These are phyloP conservation scores for Buxus sempervirens DNA, from an alignment of 164 flowering plant species.

Conservation along the genomic window DNA sequence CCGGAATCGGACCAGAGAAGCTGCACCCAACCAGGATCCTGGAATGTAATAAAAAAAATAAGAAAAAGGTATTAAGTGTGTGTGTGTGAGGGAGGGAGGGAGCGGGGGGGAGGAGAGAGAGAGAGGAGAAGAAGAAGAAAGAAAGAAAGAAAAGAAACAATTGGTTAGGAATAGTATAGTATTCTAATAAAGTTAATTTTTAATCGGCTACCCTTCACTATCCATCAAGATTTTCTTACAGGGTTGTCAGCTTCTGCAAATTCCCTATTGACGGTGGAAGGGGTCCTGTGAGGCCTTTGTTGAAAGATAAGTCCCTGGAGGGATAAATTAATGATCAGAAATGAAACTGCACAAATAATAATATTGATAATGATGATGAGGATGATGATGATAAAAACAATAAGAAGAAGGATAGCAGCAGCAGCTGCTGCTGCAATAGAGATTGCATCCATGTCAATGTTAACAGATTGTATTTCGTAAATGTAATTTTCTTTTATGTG, in stretches of 20 bases:
- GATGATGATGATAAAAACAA: background rate
- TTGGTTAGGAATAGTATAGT: background rate
- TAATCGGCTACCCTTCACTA: no score
- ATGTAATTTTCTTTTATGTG: no score
- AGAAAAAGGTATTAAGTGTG: no score
- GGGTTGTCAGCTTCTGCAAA: conserved; percentile 33
- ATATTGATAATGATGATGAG: background rate
- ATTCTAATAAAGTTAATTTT: no score
- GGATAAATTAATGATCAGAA: background rate
- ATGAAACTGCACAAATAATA: background rate
- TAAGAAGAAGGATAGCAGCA: no score
- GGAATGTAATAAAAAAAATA: no score
- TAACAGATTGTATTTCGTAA: no score
- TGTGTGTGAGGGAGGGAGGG: no score
- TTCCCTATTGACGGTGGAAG: conserved; percentile 45
- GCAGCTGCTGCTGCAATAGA: no score
- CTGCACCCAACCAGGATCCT: conserved; percentile 60
- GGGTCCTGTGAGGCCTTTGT: conserved; percentile 46
- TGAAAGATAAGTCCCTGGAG: conserved; percentile 54
- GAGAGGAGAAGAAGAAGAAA: no score
- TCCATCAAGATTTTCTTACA: conserved; percentile 35
- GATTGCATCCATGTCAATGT: no score
- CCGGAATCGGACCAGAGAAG: conserved; percentile 62
- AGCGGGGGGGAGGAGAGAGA: no score
- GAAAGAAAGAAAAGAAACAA: background rate